These are phyloP conservation scores for Blastomyces silverae DNA, from an alignment of 2,329 filamentous ascomycete species.

Conservation along the genomic window DNA sequence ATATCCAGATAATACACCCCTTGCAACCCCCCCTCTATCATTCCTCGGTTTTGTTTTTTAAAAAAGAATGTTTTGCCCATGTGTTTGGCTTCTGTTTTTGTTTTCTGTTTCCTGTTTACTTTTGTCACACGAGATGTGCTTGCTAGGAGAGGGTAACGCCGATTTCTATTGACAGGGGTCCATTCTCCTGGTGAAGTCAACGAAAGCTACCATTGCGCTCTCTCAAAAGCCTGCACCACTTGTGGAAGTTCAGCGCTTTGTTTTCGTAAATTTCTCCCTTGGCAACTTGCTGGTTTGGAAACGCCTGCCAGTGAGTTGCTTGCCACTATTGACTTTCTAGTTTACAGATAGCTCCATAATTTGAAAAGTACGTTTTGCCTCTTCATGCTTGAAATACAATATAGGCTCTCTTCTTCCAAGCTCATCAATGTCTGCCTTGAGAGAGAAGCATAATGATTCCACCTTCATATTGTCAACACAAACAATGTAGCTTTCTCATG, in stretches of 20 bases:
- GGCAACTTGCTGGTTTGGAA: background rate
- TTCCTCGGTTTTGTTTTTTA: background rate
- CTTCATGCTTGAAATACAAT: background rate
- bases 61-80: background rate
- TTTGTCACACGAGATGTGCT: background rate
- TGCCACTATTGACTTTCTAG: background rate
- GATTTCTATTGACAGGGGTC: background rate
- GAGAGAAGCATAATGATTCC: background rate
- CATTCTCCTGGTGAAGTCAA: background rate
- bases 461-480: background rate
- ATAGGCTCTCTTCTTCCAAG: background rate
- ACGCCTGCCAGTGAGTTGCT: background rate
- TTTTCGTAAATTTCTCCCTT: background rate
- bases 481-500: background rate
- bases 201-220: background rate
- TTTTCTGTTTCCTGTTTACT: background rate
- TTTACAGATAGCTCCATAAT: constrained; percentile 8
- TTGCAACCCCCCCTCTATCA: background rate
- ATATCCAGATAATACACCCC: constrained; percentile 11
- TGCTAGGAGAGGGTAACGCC: background rate
- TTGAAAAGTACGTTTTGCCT: background rate
- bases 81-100: background rate
- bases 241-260: background rate
- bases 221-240: background rate
- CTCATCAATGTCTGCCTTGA: background rate